Evolutionary conservation across 2,329 filamentous ascomycete species (phyloP).

Genomic region (Colletotrichum sp.): DNA sequence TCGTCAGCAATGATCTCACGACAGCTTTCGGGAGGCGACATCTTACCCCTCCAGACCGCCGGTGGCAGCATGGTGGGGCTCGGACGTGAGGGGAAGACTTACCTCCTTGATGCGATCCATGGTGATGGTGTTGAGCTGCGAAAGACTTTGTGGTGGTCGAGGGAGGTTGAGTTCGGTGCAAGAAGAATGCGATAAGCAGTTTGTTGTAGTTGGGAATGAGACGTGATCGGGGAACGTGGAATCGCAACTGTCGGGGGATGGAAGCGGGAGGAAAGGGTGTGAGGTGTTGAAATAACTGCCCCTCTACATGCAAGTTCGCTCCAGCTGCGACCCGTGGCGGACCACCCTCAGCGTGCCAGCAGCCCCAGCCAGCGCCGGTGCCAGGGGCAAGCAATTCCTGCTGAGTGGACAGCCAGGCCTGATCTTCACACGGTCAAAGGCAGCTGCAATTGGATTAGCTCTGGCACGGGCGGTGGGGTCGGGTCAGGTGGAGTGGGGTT

Average conservation of each 20-base stretch:
- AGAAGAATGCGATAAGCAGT: constrained; percentile 24
- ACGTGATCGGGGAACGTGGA: constrained; percentile 22
- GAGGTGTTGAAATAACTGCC: constrained; percentile 36
- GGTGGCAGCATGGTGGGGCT: constrained; percentile 25
- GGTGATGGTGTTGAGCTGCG: constrained; percentile 24
- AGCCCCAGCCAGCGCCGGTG: neutral
- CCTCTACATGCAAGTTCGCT: constrained; percentile 44
- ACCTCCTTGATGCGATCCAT: constrained; percentile 95
- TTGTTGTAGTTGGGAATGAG: constrained; percentile 34
- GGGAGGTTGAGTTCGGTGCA: constrained; percentile 33
- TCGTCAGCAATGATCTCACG: constrained; percentile 20
- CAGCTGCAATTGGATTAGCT: constrained; percentile 23
- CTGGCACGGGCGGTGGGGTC: constrained; percentile 8
- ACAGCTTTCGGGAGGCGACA: constrained; percentile 1
- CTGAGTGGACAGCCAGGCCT: constrained; percentile 2
- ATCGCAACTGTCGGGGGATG: constrained; percentile 28
- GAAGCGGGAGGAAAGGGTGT: constrained; percentile 31
- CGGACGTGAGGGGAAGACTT: constrained; percentile 49
- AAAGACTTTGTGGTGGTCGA: constrained; percentile 29
- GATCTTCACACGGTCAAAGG: constrained; percentile 6
- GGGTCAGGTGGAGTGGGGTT: constrained; percentile 14
- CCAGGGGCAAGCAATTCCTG: neutral
- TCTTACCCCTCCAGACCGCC: constrained; percentile 25
- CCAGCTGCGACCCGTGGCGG: constrained; percentile 17
- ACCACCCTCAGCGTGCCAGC: constrained; percentile 15